A percentile compares a stretch with the other conserved stretches of the same genome.
Conservation (phyloP, 306 rosid species). For the Dryas octopetala region DNA sequence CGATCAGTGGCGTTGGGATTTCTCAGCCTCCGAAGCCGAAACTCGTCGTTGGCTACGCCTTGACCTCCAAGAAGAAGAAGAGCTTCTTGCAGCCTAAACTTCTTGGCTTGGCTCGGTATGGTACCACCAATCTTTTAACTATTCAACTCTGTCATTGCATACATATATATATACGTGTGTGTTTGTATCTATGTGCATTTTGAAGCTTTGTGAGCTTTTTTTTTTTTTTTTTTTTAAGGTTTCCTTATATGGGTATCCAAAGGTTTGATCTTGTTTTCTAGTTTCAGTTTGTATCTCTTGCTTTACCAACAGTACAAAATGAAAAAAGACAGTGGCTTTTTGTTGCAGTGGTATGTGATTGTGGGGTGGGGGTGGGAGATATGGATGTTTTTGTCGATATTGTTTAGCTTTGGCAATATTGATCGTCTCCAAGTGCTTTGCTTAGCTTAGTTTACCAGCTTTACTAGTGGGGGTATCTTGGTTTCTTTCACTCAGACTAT, state of each 20-base stretch:
- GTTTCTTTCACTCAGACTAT: neutral
- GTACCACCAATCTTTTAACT: neutral
- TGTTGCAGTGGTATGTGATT: conserved; percentile 14
- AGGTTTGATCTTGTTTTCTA: conserved; percentile 15
- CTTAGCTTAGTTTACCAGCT: conserved; percentile 12
- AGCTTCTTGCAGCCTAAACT: conserved; percentile 39
- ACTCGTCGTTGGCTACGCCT: conserved; percentile 37
- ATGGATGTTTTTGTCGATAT: conserved; percentile 23
- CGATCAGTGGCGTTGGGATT: conserved; percentile 23
- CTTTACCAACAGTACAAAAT: conserved; percentile 8
- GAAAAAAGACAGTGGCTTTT: conserved; percentile 1
- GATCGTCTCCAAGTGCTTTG: conserved; percentile 7
- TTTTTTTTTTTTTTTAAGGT: neutral
- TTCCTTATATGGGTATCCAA: conserved; percentile 16
- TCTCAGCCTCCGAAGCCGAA: conserved; percentile 11
- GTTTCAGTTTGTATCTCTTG: conserved; percentile 15
- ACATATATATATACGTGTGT: neutral
- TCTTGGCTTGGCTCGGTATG: conserved; percentile 33
- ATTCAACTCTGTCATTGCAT: neutral
- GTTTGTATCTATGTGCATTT: neutral
- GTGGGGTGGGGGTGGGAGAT: conserved; percentile 15
- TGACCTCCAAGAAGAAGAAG: conserved; percentile 38
- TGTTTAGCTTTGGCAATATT: conserved; percentile 8
- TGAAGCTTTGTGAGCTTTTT: conserved; percentile 19
- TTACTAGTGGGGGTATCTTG: conserved; percentile 12